A percentile compares a stretch with the other conserved stretches of the same genome.
phyloP scores from a whole-genome alignment of 345 rosid genomes.

The Melaleuca quinquenervia region DNA sequence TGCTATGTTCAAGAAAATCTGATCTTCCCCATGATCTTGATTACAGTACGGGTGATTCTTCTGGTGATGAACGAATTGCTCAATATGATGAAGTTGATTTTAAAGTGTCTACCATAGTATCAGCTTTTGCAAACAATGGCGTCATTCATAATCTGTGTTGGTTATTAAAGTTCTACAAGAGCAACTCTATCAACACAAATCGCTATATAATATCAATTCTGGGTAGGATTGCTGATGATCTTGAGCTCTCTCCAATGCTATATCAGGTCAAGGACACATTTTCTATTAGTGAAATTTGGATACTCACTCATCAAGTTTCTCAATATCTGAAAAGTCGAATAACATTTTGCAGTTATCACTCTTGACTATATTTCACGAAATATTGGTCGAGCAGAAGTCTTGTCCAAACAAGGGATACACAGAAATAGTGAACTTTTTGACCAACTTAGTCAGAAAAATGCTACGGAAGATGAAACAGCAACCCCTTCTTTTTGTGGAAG shows the following conservation, averaged over 20 bases:
- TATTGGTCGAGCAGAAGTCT: slow-evolving; percentile 72
- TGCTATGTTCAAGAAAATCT: slow-evolving; percentile 18
- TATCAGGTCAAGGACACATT: slow-evolving; percentile 55
- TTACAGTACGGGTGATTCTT: slow-evolving; percentile 50
- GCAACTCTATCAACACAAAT: slow-evolving; percentile 54
- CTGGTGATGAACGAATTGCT: slow-evolving; percentile 48
- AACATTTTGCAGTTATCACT: slow-evolving; percentile 64
- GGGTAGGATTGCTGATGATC: slow-evolving; percentile 68
- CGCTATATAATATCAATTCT: slow-evolving; percentile 52
- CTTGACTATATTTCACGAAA: slow-evolving; percentile 52
- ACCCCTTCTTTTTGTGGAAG: slow-evolving; percentile 92
- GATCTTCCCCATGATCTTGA: slow-evolving; percentile 26
- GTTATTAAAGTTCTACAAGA: slow-evolving; percentile 78
- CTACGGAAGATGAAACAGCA: slow-evolving; percentile 72
- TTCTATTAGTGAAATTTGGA: not conserved
- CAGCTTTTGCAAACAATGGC: slow-evolving; percentile 71
- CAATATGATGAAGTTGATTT: slow-evolving; percentile 83
- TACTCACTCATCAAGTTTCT: not conserved
- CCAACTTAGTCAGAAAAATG: slow-evolving; percentile 58
- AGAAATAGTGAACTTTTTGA: slow-evolving; percentile 52
- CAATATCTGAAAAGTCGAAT: not conserved
- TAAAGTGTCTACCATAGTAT: slow-evolving; percentile 56
- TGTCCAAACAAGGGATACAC: slow-evolving; percentile 47
- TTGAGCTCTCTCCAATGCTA: slow-evolving; percentile 88
- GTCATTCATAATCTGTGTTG: slow-evolving; percentile 85